Base-by-base conservation (phyloP, 306 rosid genomes). In the Carpinus fangiana region DNA sequence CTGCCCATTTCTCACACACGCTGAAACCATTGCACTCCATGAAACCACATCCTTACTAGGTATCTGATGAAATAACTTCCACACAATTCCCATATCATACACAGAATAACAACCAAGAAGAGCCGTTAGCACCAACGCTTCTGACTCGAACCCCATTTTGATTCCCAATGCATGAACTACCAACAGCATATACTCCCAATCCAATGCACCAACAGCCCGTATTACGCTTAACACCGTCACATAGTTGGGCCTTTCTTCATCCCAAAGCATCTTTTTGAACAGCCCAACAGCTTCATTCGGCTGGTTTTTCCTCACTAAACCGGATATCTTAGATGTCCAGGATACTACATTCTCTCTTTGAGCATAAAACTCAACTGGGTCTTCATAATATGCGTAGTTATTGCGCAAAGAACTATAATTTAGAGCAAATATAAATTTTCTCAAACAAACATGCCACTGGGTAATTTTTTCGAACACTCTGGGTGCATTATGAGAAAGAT, bases 11-110 rank as follows among this genome's bases (percentile, higher is more conserved):
- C 75, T 79, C 68, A 73, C 78, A 26, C 78, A 73, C 2, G 74
- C 78, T 1, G 78, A 73, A 54, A 79, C 76, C 74, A 79, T 38
- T 34, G 78, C 67, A 64, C 68, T 73, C 82, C 74, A 73, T 20
- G 52, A 20, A 79, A 79, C 78, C 43, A 72, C 62, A 21, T 72
- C 82, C 55, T 79, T 79, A 23, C 17, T 72, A 59, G 69, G 74
- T 2, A 73, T 79, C 78, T 65, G 74, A 79, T 73, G 1, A 53
- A 73, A 79, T 50, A 79, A 43, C 67, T 73, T 79, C 74, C 74
- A 62, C 34, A 72, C 82, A 18, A 36, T 70, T 14, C 48, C 78
- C 69, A 72, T 62, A 61, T 72, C 82, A 62, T 48, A 62, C 18
- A 53, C 45, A 28, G 79, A 65, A 45, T 73, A 73, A 38, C 70